phyloP scores from a whole-genome alignment of 1,284 basidiomycete species.

The Acaromyces ingoldii region DNA sequence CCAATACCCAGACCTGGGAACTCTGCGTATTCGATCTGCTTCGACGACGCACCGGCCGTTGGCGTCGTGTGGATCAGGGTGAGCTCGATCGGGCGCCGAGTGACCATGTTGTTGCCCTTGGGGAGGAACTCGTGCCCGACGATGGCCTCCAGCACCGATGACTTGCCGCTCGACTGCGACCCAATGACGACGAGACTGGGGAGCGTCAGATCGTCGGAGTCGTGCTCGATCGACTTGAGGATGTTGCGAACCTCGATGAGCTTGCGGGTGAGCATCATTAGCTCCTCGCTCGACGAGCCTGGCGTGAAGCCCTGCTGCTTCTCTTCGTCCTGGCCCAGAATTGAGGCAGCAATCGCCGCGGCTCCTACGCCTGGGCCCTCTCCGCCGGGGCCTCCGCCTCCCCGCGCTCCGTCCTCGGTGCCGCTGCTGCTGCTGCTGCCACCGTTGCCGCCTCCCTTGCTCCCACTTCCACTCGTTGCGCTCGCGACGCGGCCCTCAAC shows the following conservation, averaged over 20 bases:
- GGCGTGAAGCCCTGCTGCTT: neutral
- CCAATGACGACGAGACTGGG: conserved; percentile 98
- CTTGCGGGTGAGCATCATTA: conserved; percentile 89
- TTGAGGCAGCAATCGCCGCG: conserved; percentile 10
- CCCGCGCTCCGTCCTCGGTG: conserved; percentile 20
- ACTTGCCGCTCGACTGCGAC: conserved; percentile 96
- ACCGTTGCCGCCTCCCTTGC: conserved; percentile 8
- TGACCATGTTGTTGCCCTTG: conserved; percentile 99
- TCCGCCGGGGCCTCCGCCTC: neutral
- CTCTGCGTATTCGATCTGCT: conserved; percentile 72
- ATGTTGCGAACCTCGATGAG: conserved; percentile 94
- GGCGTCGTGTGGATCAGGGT: conserved; percentile 85
- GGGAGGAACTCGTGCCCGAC: conserved; percentile 97
- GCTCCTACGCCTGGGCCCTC: neutral
- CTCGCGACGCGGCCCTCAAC: no score
- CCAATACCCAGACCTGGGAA: conserved; percentile 85
- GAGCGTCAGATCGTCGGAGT: conserved; percentile 70
- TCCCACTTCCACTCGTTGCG: conserved; percentile 9
- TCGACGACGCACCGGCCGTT: neutral
- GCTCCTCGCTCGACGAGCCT: conserved; percentile 42
- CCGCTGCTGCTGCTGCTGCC: conserved; percentile 23
- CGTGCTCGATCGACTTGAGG: conserved; percentile 89
- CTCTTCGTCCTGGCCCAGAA: conserved; percentile 6
- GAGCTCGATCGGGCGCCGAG: conserved; percentile 91
- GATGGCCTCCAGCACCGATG: conserved; percentile 91